Percentiles rank a stretch among this genome's conserved stretches.
These are phyloP conservation scores for Paraurostyla sp. DNA, from an alignment of 73 alveolate species.

Conservation along the genomic window DNA sequence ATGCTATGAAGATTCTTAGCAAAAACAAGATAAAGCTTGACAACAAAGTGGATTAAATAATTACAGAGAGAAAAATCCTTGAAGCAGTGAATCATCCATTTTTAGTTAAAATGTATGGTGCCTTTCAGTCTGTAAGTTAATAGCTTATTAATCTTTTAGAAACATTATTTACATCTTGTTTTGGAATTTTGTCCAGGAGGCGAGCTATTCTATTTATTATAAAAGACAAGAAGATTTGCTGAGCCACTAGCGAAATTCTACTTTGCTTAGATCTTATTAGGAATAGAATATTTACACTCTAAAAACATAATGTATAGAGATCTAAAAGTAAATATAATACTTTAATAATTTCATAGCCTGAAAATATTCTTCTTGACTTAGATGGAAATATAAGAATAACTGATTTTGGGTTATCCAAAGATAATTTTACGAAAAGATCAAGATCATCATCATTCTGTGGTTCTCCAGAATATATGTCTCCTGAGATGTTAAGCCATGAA, in stretches of 20 bases:
- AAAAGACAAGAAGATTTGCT: constrained; percentile 76
- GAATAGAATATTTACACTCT: constrained; percentile 71
- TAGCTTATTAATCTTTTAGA: neutral
- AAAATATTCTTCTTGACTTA: constrained; percentile 87
- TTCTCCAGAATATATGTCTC: constrained; percentile 92
- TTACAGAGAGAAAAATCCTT: constrained; percentile 73
- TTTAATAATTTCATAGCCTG: constrained; percentile 70
- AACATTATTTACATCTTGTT: constrained; percentile 78
- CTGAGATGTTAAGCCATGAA: constrained; percentile 89
- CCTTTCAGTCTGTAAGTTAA: constrained; percentile 68
- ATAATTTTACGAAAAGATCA: constrained; percentile 62
- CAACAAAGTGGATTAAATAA: constrained; percentile 75
- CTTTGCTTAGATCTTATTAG: constrained; percentile 70
- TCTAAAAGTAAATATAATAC: constrained; percentile 41
- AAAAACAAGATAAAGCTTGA: constrained; percentile 73
- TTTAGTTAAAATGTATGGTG: constrained; percentile 60
- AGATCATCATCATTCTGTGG: constrained; percentile 87
- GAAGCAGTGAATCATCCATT: constrained; percentile 66
- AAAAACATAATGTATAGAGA: constrained; percentile 75
- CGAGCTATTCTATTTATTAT: constrained; percentile 77
- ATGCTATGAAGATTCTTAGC: constrained; percentile 85
- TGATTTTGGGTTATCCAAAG: constrained; percentile 91
- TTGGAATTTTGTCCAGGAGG: constrained; percentile 94
- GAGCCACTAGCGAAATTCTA: constrained; percentile 85
- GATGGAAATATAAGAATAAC: constrained; percentile 91